Conservation (phyloP, 768 basidiomycete species). For the Lactarius akahatsu region DNA sequence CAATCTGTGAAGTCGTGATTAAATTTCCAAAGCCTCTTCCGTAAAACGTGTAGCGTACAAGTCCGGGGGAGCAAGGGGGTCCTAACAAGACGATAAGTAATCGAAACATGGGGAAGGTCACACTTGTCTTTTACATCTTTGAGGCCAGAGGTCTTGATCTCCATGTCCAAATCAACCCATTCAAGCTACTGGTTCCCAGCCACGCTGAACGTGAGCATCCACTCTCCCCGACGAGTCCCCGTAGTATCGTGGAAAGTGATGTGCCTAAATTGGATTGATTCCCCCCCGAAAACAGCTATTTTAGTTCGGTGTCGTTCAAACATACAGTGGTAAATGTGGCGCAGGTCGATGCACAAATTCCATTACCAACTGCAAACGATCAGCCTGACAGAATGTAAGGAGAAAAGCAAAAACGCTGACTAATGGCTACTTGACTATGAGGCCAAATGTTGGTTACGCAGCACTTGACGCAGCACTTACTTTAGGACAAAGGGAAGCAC, state of each 20-base stretch:
- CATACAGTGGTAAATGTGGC: constrained; percentile 58
- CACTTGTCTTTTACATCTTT: constrained; percentile 33
- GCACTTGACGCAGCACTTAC: constrained; percentile 14
- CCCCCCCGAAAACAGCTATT: constrained; percentile 53
- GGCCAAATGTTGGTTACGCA: background rate
- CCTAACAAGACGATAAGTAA: constrained; percentile 27
- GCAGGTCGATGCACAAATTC: constrained; percentile 53
- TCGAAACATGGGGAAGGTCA: background rate
- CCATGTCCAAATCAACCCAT: background rate
- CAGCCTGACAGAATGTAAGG: background rate
- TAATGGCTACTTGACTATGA: constrained; percentile 21
- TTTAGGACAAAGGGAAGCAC: constrained; percentile 23
- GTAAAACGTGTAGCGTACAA: constrained; percentile 30
- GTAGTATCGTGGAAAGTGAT: background rate
- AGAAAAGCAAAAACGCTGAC: background rate
- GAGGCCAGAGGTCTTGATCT: constrained; percentile 30
- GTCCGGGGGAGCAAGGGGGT: constrained; percentile 40
- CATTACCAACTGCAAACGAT: constrained; percentile 24
- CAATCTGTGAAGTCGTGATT: background rate
- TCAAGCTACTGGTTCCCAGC: background rate
- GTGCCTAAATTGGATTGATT: constrained; percentile 47
- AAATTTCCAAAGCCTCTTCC: background rate
- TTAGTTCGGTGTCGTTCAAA: constrained; percentile 48
- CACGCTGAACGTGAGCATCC: constrained; percentile 18
- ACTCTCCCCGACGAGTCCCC: no score